Evolutionary conservation across 768 basidiomycete species (phyloP), one percentile per base, ranked within the genome.

Genomic region (Polyporus arcularius): DNA sequence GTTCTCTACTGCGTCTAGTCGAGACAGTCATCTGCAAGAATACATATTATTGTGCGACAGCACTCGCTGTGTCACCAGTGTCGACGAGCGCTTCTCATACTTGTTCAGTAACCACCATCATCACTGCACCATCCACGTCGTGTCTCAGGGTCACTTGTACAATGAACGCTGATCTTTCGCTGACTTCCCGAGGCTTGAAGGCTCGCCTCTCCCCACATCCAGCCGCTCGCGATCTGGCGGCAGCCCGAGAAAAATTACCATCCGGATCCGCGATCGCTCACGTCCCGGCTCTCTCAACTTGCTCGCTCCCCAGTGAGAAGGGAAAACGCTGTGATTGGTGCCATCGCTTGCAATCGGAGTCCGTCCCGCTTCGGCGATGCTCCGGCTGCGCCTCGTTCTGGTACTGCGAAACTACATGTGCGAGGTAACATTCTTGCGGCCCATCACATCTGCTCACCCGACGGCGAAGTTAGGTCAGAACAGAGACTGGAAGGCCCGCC

Each of bases 401-500:
- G 82, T 94, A 94, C 68, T 94, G 91, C 65, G 79, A 81, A 63
- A 63, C 75, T 26, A 65, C 76, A 71, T 94, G 91, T 92, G 70
- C 72, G 83, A 67, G 54, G 53, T 1, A 4, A 18, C 0, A 18
- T 2, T 38, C 21, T 8, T n/a, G 9, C 11, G 21, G 21, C 21
- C 40, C 57, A 15, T 48, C 30, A 45, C 46, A 35, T 31, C 28
- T 53, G 30, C 58, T 59, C 9, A 40, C 65, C 46, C 48, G 57
- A 50, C 51, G 59, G 43, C 15, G 26, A 65, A 32, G 32, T 12
- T 69, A 92, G 90, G 90, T 73, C 91, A 94, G 69, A 74, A 58
- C n/a, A 50, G 69, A 38, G 85, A 91, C 55, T 93, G 91, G 91
- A 79, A 79, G 41, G 65, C 75, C 0, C 80, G 83, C 67, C 91